Evolutionary conservation across 2,329 filamentous ascomycete genomes (phyloP).

Genomic region (Penicillium hordei): DNA sequence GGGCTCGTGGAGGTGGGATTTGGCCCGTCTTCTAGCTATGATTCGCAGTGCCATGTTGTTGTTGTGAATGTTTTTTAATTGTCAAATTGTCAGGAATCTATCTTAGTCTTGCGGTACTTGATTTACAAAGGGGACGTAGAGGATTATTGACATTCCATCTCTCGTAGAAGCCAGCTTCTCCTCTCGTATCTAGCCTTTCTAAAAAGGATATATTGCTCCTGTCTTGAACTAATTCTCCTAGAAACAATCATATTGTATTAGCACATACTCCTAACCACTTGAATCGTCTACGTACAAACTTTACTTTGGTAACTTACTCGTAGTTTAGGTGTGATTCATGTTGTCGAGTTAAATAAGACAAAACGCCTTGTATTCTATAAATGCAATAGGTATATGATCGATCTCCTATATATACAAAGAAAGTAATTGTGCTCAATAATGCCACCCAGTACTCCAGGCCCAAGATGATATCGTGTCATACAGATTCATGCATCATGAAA

Average conservation of each 20-base stretch:
- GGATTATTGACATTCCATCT: background rate
- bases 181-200: too few species aligned
- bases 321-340: too few species aligned
- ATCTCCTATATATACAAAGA: conserved; percentile 4
- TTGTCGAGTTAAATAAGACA: background rate
- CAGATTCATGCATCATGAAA: conserved; percentile 10
- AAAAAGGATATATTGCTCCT: too few species aligned
- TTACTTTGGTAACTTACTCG: too few species aligned
- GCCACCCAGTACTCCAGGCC: conserved; percentile 12
- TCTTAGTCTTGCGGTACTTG: background rate
- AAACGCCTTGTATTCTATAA: conserved; percentile 1
- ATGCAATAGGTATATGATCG: background rate
- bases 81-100: background rate
- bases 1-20: background rate
- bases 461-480: conserved; percentile 5
- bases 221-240: too few species aligned
- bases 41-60: background rate
- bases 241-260: too few species aligned
- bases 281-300: too few species aligned
- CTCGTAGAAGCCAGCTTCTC: too few species aligned
- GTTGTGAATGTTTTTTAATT: background rate
- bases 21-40: background rate
- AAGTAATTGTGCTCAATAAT: conserved; percentile 1
- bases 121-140: background rate
- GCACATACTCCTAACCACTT: too few species aligned